Conservation (phyloP, 495 filamentous ascomycete species). For the Aspergillus sclerotioniger region DNA sequence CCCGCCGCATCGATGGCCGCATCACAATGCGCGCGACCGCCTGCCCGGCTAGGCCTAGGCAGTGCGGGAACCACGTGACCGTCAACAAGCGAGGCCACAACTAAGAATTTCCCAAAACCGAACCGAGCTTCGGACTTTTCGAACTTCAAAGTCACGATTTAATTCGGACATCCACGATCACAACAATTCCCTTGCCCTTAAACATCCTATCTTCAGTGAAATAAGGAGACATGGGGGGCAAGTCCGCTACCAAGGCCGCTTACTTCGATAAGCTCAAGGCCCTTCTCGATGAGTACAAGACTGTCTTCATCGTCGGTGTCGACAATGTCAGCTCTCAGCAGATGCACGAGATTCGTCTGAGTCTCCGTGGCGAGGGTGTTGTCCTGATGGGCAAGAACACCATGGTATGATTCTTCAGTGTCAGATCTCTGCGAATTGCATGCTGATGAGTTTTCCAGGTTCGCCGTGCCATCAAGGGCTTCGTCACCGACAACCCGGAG, state of each 20-base stretch:
- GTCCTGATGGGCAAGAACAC: conserved; percentile 99
- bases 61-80: conserved; percentile 32
- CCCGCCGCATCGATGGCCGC: not conserved
- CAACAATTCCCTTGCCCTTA: conserved; percentile 67
- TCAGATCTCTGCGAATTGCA: not conserved
- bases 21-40: not conserved
- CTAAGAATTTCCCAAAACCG: conserved; percentile 31
- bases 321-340: conserved; percentile 99
- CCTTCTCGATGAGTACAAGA: conserved; percentile 86
- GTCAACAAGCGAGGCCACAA: conserved; percentile 45
- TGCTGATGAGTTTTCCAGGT: conserved; percentile 52
- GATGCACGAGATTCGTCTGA: conserved; percentile 98
- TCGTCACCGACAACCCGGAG: conserved; percentile 86
- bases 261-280: conserved; percentile 99
- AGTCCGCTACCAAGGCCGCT: conserved; percentile 84
- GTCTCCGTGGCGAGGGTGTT: conserved; percentile 83
- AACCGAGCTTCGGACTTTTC: conserved; percentile 11
- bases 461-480: conserved; percentile 95
- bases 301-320: conserved; percentile 94
- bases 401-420: conserved; percentile 63
- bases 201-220: conserved; percentile 88
- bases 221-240: conserved; percentile 99
- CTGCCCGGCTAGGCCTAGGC: not conserved
- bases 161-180: conserved; percentile 28
- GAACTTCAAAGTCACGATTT: conserved; percentile 25